phyloP scores from a whole-genome alignment of 768 basidiomycete genomes.

The Serendipita indica region DNA sequence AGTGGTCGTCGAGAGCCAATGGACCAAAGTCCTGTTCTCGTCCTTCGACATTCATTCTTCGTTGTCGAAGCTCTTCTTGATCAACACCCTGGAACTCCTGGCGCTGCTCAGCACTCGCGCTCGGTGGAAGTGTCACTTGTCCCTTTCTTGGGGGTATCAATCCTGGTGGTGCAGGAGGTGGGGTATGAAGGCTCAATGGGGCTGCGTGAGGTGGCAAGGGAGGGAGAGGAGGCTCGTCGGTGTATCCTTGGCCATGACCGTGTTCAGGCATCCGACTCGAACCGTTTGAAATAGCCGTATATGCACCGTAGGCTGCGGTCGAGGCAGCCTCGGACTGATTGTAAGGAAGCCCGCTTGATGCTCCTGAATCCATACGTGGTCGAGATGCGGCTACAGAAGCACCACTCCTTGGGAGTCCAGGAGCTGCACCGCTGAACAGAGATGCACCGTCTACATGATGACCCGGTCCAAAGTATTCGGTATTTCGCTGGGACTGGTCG shows the following conservation, averaged over 20 bases:
- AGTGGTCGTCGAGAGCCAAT: not conserved
- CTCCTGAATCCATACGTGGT: not conserved
- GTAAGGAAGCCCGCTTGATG: not conserved
- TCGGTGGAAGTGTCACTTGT: not conserved
- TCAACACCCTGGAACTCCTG: not conserved
- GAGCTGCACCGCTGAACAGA: not conserved
- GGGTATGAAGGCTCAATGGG: not conserved
- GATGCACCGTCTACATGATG: not conserved
- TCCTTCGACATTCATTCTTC: conserved; percentile 2
- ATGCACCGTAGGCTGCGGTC: not conserved
- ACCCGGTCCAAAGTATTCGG: not conserved
- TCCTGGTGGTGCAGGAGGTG: not conserved
- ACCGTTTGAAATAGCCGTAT: not conserved
- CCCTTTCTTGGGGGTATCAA: conserved; percentile 6
- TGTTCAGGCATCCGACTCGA: not conserved
- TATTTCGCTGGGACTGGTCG: not conserved
- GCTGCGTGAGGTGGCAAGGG: not conserved
- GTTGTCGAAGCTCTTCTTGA: not conserved
- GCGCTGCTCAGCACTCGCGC: not conserved
- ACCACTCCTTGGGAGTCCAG: not conserved
- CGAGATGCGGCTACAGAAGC: not conserved
- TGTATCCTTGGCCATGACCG: not conserved
- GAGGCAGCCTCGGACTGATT: not conserved
- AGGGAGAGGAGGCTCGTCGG: not conserved
- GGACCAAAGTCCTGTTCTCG: conserved; percentile 7